These are phyloP conservation scores for Yarrowia galli DNA, from an alignment of 1,139 yeast genomes.

Conservation along the genomic window DNA sequence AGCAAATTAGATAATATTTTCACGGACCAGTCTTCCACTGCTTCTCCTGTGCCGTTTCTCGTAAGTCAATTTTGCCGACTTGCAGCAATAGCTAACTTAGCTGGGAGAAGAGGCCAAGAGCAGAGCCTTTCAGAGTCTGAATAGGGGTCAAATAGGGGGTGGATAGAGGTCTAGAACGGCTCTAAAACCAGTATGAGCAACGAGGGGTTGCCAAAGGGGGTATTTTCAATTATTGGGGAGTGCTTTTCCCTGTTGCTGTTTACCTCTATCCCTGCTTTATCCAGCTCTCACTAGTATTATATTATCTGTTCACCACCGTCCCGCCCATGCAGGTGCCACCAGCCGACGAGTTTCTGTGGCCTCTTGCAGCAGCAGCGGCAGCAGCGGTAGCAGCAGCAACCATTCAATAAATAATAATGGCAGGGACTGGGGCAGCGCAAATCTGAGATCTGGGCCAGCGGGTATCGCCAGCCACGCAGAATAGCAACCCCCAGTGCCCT, in stretches of 20 bases:
- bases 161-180: too few relatives aligned
- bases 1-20: not conserved
- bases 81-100: too few relatives aligned
- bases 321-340: conserved; percentile 22
- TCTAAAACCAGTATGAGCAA: too few relatives aligned
- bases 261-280: too few relatives aligned
- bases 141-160: not conserved
- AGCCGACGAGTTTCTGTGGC: not conserved
- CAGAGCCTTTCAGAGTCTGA: not conserved
- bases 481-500: conserved; percentile 3
- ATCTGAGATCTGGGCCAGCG: conserved; percentile 19
- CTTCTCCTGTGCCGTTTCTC: not conserved
- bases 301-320: not conserved
- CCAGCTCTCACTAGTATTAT: too few relatives aligned
- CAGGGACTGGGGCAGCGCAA: not conserved
- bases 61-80: not conserved
- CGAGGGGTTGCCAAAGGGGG: too few relatives aligned
- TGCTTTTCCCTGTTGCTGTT: too few relatives aligned
- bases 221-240: too few relatives aligned
- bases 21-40: not conserved
- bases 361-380: too few relatives aligned
- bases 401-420: not conserved
- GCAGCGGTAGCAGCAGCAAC: too few relatives aligned
- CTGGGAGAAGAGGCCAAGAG: not conserved
- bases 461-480: conserved; percentile 30